Percentiles rank a stretch among this genome's conserved stretches.
phyloP scores from a whole-genome alignment of 1,284 basidiomycete genomes.

The Rhodotorula sp. region DNA sequence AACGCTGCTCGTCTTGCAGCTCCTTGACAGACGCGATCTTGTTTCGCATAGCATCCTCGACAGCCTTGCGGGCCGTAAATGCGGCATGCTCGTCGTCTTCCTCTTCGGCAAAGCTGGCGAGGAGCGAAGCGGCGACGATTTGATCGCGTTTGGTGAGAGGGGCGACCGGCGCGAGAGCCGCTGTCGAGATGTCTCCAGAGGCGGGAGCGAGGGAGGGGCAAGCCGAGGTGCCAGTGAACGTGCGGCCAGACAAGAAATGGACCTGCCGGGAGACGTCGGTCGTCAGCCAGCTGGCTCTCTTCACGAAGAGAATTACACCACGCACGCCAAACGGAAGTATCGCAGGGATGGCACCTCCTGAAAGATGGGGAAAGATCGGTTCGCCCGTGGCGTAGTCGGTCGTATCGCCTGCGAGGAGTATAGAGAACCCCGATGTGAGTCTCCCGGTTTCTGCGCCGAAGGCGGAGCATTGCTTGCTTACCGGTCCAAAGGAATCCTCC shows the following conservation, averaged over 20 bases:
- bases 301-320: neutral
- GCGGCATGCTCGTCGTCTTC: slow-evolving; percentile 4
- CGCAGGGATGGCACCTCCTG: slow-evolving; percentile 17
- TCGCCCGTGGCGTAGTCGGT: slow-evolving; percentile 18
- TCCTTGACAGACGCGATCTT: slow-evolving; percentile 18
- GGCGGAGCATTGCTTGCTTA: neutral
- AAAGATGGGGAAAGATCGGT: slow-evolving; percentile 36
- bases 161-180: slow-evolving; percentile 1
- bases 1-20: slow-evolving; percentile 12
- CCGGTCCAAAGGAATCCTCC: slow-evolving; percentile 58
- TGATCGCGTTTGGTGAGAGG: slow-evolving; percentile 23
- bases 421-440: too few relatives aligned
- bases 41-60: slow-evolving; percentile 5
- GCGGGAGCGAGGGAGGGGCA: slow-evolving; percentile 18
- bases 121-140: slow-evolving; percentile 27
- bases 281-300: neutral
- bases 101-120: slow-evolving; percentile 5
- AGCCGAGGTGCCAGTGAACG: slow-evolving; percentile 19
- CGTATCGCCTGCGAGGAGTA: slow-evolving; percentile 21
- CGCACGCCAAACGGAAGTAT: slow-evolving; percentile 31
- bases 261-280: slow-evolving; percentile 11
- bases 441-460: too few relatives aligned
- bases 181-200: neutral
- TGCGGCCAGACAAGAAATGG: slow-evolving; percentile 33
- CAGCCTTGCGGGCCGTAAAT: too few relatives aligned